Conservation (phyloP, 306 rosid genomes). For the Lathyrus oleraceus region DNA sequence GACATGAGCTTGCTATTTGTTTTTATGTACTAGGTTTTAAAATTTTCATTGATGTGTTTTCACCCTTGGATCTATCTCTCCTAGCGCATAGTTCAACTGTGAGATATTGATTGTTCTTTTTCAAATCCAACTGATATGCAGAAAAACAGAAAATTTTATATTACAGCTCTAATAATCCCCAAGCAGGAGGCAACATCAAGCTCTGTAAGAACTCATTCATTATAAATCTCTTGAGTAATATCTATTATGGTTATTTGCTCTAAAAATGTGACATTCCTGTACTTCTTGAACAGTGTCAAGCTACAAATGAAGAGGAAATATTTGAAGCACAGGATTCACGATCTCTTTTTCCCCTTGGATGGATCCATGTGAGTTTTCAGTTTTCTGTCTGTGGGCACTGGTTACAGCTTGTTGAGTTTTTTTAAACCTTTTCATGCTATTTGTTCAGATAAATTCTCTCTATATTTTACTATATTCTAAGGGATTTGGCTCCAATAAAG, state of each 20-base stretch:
- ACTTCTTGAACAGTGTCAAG: slow-evolving; percentile 70
- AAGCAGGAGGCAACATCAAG: slow-evolving; percentile 91
- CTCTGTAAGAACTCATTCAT: slow-evolving; percentile 63
- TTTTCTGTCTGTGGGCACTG: slow-evolving; percentile 12
- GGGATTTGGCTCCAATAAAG: slow-evolving; percentile 2
- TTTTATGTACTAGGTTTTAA: slow-evolving; percentile 1
- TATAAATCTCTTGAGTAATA: slow-evolving; percentile 22
- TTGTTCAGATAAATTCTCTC: slow-evolving; percentile 21
- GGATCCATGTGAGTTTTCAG: slow-evolving; percentile 87
- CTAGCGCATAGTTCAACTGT: slow-evolving; percentile 18
- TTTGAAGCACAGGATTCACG: slow-evolving; percentile 90
- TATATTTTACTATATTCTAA: background rate
- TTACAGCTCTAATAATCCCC: slow-evolving; percentile 90
- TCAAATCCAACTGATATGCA: slow-evolving; percentile 42
- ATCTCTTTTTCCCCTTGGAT: slow-evolving; percentile 96
- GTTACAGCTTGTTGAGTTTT: slow-evolving; percentile 5
- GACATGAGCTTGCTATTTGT: slow-evolving; percentile 12
- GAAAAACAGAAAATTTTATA: slow-evolving; percentile 84
- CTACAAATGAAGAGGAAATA: slow-evolving; percentile 94
- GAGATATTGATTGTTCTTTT: slow-evolving; percentile 37
- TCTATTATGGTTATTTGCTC: slow-evolving; percentile 24
- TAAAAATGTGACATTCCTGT: slow-evolving; percentile 5
- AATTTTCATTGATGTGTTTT: background rate
- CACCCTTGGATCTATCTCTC: slow-evolving; percentile 3
- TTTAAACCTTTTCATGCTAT: slow-evolving; percentile 2